Percentiles rank a stretch among this genome's conserved stretches.
phyloP scores from a whole-genome alignment of 352 stramenopile genomes.

The Phytophthora gonapodyides region DNA sequence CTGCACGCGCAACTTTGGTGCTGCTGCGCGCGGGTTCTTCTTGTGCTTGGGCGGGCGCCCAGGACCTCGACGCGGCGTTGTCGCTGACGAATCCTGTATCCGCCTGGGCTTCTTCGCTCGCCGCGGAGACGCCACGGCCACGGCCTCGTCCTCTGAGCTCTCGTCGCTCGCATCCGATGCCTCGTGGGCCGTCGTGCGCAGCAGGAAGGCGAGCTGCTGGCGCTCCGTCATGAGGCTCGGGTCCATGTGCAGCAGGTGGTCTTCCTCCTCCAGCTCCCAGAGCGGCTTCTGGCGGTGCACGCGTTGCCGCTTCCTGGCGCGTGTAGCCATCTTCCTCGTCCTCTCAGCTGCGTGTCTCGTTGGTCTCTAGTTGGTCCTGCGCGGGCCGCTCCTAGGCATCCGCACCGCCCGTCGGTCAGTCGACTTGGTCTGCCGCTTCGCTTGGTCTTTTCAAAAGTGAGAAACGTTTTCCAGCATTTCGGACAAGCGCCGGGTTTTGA shows the following conservation, averaged over 20 bases:
- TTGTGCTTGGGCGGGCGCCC: constrained; percentile 33
- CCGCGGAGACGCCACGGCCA: constrained; percentile 6
- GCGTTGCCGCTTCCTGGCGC: constrained; percentile 25
- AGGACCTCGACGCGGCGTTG: constrained; percentile 21
- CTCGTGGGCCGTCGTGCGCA: constrained; percentile 70
- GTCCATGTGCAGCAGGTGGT: constrained; percentile 42
- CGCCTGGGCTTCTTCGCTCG: constrained; percentile 23
- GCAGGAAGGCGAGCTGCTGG: constrained; percentile 77
- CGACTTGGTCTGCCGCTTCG: constrained; percentile 4
- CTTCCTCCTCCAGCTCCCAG: constrained; percentile 25
- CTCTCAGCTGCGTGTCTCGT: constrained; percentile 13
- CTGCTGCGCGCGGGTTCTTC: constrained; percentile 21
- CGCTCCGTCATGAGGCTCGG: constrained; percentile 81
- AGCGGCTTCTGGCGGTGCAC: constrained; percentile 14
- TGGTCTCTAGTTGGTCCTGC: constrained; percentile 10
- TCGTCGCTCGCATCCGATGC: constrained; percentile 38
- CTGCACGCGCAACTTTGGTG: constrained; percentile 15
- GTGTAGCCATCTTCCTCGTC: constrained; percentile 20
- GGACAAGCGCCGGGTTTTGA: constrained; percentile 6
- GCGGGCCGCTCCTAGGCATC: constrained; percentile 9
- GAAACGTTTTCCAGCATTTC: constrained; percentile 1
- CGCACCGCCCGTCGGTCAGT: constrained; percentile 2
- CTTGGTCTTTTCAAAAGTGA: constrained; percentile 31
- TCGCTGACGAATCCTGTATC: constrained; percentile 5
- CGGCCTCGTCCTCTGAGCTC: constrained; percentile 35